Evolutionary conservation across 2,329 filamentous ascomycete species (phyloP), one percentile per base, ranked within the genome.

Genomic region (Phialophora expanda): DNA sequence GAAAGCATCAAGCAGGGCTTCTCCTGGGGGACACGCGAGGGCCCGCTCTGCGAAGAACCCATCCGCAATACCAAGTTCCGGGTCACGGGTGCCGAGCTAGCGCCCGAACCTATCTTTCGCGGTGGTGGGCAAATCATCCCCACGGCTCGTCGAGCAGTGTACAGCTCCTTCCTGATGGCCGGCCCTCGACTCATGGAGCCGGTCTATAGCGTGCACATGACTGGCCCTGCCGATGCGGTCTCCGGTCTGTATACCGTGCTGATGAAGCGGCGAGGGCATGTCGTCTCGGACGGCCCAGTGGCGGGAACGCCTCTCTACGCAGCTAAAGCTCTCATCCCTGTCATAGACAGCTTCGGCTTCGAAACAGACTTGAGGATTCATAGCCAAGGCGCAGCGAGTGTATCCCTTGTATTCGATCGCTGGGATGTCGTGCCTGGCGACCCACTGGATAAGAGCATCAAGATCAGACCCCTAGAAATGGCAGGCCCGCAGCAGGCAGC

Each of bases 51-150:
- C 78, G 95, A 99, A 89, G 95, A 99, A 82, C 95, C 95, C 38
- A 98, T 99, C 75, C 93, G 95, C 73, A 99, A 99, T 79, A 92
- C 92, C 73, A 97, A 97, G 76, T 99, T 99, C 85, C 92, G 93
- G 76, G 88, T 99, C 74, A 98, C 93, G 68, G 94, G 98, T 76
- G 87, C 97, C 61, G 84, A 90, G 50, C 85, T 99, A 22, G 94
- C 93, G 11, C 85, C 88, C 59, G 93, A 98, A 79, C 90, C 94
- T 59, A 98, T 99, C 75, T 96, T 93, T 83, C 88, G 95, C 59
- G 95, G 95, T 64, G 94, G 94, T 71, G 95, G 95, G 53, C 95
- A 99, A 78, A 96, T 99, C 75, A 99, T 99, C 76, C 95, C 95
- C 54, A 98, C 95, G 0, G 89, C 93, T 65, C 89, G 95, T 61